Conservation (phyloP, 176 grass and related monocot genomes). For the Olyra latifolia region DNA sequence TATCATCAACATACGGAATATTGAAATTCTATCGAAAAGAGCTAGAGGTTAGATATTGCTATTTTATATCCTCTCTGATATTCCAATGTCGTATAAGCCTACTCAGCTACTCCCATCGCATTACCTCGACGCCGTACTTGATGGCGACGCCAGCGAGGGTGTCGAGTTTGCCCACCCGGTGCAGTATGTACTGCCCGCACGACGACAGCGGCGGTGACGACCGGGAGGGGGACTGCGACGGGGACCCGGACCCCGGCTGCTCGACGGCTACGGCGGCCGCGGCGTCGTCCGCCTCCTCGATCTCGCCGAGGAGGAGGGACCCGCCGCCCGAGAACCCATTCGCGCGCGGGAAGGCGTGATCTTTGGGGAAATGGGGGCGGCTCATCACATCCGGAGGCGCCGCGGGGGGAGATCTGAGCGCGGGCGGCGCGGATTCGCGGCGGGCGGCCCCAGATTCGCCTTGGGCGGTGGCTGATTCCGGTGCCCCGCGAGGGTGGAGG, state of each 20-base stretch:
- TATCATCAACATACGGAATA: not conserved
- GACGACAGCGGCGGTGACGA: conserved; percentile 50
- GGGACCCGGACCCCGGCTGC: conserved; percentile 27
- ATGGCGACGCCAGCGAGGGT: conserved; percentile 95
- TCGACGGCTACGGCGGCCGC: conserved; percentile 38
- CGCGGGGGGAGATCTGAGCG: conserved; percentile 33
- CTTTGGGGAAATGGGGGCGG: conserved; percentile 57
- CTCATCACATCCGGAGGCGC: conserved; percentile 65
- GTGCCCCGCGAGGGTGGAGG: not conserved
- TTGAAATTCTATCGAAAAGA: not conserved
- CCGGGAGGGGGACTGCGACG: conserved; percentile 36
- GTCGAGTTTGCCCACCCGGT: conserved; percentile 85
- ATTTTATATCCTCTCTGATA: conserved; percentile 30
- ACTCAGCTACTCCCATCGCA: conserved; percentile 23
- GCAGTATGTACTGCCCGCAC: conserved; percentile 71
- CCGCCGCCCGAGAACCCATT: conserved; percentile 57
- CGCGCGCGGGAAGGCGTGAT: conserved; percentile 33
- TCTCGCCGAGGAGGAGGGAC: conserved; percentile 42
- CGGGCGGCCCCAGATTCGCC: not conserved
- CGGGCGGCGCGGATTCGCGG: conserved; percentile 31
- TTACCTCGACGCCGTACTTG: conserved; percentile 98
- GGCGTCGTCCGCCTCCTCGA: conserved; percentile 54
- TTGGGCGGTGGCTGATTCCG: not conserved
- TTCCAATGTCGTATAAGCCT: conserved; percentile 18
- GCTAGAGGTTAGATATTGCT: conserved; percentile 28